phyloP scores from a whole-genome alignment of 1,284 basidiomycete species.

The Grifola frondosa region DNA sequence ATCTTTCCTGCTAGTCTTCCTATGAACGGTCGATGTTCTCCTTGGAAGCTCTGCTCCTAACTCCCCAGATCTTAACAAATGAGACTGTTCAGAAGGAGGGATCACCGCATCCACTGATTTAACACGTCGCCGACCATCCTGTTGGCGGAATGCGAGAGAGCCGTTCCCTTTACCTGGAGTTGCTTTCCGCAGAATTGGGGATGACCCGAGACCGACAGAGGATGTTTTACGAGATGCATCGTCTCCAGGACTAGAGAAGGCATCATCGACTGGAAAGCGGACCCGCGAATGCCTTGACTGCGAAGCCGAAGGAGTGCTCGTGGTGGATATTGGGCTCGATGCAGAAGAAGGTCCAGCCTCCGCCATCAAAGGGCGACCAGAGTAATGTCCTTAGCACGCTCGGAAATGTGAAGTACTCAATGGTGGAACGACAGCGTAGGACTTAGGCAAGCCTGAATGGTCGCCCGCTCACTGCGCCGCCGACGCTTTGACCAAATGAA shows the following conservation, averaged over 20 bases:
- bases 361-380: conserved; percentile 27
- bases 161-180: conserved; percentile 13
- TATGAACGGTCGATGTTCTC: conserved; percentile 17
- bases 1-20: conserved; percentile 16
- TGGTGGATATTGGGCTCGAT: conserved; percentile 12
- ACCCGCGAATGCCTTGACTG: conserved; percentile 22
- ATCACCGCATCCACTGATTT: conserved; percentile 26
- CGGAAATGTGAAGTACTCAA: too few relatives aligned
- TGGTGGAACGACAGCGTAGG: too few relatives aligned
- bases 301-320: conserved; percentile 18
- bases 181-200: conserved; percentile 22
- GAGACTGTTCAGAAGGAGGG: conserved; percentile 12
- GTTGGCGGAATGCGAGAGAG: conserved; percentile 10
- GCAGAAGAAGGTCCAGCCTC: conserved; percentile 31
- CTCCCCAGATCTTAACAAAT: too few relatives aligned
- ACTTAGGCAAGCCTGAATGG: too few relatives aligned
- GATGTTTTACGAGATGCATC: conserved; percentile 14
- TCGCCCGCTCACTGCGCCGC: too few relatives aligned
- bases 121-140: conserved; percentile 32
- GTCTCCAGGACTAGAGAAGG: conserved; percentile 6
- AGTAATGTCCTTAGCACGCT: too few relatives aligned
- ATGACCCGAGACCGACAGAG: conserved; percentile 29
- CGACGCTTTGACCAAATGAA: too few relatives aligned
- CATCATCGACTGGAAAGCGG: conserved; percentile 29
- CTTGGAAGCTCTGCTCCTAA: conserved; percentile 11